Base-by-base conservation (phyloP, 2,329 filamentous ascomycete species). In the Stachybotrys echinatus region DNA sequence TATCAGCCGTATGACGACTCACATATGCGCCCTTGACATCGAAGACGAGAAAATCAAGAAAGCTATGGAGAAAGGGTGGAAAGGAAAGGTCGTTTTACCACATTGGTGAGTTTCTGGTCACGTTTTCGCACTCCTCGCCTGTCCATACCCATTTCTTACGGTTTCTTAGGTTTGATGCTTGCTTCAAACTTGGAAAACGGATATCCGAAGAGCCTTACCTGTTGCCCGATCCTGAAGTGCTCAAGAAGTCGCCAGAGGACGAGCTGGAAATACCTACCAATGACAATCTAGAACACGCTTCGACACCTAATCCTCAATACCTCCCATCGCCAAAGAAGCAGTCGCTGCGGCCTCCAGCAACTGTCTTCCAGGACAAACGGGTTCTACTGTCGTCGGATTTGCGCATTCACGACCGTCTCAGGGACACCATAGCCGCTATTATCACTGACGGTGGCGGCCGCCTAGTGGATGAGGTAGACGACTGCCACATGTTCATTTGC, bases 121-220 rank as follows among this genome's bases (percentile, higher is more conserved):
- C 3, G 45, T 12, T 18, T 3, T 42, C 10, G 53, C 50, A 4
- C 8, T 37, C 31, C 42, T 44, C 17, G n/a, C 8, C 12, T 18
- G 12, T 19, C 6, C 6, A 34, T 34, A 5, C 27, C 10, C 10
- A 10, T 8, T 34, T 18, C 21, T 39, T 37, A 55, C 23, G 57
- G 31, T 5, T 4, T n/a, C 22, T 0, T 17, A 92, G 88, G 91
- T 96, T 99, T 63, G 92, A 97, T 59, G 92, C 96, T 65, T 99
- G 94, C 69, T 81, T 99, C 58, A 94, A 89, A 68, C 81, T 99
- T 23, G 92, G 92, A 46, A 92, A 90, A 67, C 84, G 89, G 52
- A 96, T 99, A 58, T 87, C 89, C 58, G 94, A 99, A 65, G 73
- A 76, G 6, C 94, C 94, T 1, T 99, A 99, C 63, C 72, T 82